Conservation (phyloP, 257 asterid genomes). For the Craterostigma plantagineum region DNA sequence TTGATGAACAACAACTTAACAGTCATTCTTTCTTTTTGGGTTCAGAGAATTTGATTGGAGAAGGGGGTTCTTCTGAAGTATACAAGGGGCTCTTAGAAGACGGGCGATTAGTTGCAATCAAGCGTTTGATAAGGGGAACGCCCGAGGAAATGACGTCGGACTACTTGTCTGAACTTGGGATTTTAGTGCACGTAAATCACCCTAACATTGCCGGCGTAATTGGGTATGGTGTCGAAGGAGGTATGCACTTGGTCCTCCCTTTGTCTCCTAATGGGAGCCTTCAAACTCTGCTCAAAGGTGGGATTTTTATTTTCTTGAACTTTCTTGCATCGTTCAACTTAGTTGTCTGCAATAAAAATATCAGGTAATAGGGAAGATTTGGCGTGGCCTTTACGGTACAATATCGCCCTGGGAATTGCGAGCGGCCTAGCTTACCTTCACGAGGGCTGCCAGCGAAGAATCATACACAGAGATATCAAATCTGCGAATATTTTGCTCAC, state of each 20-base stretch:
- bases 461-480: constrained; percentile 83
- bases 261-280: constrained; percentile 88
- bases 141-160: constrained; percentile 88
- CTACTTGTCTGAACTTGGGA: constrained; percentile 85
- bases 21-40: too few species aligned
- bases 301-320: too few species aligned
- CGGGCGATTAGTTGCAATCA: constrained; percentile 70
- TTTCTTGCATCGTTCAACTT: too few species aligned
- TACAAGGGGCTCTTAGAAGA: constrained; percentile 70
- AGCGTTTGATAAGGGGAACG: constrained; percentile 70
- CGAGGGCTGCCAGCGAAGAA: constrained; percentile 89
- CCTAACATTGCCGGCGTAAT: constrained; percentile 73
- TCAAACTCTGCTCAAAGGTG: constrained; percentile 57
- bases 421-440: constrained; percentile 81
- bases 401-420: constrained; percentile 60
- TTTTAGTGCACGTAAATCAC: constrained; percentile 84
- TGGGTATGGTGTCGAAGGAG: constrained; percentile 96
- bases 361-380: constrained; percentile 42
- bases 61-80: constrained; percentile 92
- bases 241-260: constrained; percentile 97
- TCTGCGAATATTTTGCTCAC: constrained; percentile 84
- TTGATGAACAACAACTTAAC: too few species aligned
- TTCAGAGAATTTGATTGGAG: constrained; percentile 72
- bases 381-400: constrained; percentile 43
- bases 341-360: constrained; percentile 1